phyloP scores from a whole-genome alignment of 2,329 filamentous ascomycete genomes.

The Atkinsonella texensis region DNA sequence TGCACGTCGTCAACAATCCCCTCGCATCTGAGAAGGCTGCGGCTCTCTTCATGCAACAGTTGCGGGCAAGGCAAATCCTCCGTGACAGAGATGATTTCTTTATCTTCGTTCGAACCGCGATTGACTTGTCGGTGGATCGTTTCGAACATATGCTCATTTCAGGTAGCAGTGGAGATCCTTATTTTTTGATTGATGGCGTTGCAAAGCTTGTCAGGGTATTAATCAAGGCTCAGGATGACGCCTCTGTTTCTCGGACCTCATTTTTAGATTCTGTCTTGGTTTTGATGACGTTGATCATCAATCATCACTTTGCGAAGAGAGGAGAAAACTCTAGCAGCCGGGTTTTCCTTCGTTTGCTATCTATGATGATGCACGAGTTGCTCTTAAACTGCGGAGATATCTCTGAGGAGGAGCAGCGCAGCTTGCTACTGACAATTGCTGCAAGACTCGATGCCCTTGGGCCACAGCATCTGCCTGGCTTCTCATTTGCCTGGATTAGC shows the following conservation, averaged over 20 bases:
- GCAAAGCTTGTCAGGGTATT: constrained; percentile 69
- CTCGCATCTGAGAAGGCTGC: constrained; percentile 61
- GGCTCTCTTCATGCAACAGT: constrained; percentile 69
- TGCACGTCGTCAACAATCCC: constrained; percentile 67
- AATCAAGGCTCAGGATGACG: constrained; percentile 57
- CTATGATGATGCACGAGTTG: constrained; percentile 67
- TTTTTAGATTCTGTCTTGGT: constrained; percentile 71
- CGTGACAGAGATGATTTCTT: constrained; percentile 64
- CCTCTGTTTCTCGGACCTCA: constrained; percentile 50
- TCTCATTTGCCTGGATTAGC: constrained; percentile 73
- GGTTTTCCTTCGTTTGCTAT: constrained; percentile 85
- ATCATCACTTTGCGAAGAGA: constrained; percentile 71
- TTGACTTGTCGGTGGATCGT: constrained; percentile 66
- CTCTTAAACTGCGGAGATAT: constrained; percentile 45
- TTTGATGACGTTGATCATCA: constrained; percentile 69
- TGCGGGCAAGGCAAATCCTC: constrained; percentile 64
- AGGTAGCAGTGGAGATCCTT: constrained; percentile 45
- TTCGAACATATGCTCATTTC: constrained; percentile 62
- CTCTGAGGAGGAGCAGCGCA: constrained; percentile 48
- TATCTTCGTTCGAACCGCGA: constrained; percentile 65
- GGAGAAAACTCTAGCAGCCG: constrained; percentile 76
- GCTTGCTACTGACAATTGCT: constrained; percentile 62
- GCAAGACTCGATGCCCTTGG: constrained; percentile 60
- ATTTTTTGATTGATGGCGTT: constrained; percentile 62
- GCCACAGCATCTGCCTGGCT: constrained; percentile 66